Percentiles rank a stretch among this genome's conserved stretches.
These are phyloP conservation scores for Blastobotrys capitulatus DNA, from an alignment of 1,139 yeast genomes.

Conservation along the genomic window DNA sequence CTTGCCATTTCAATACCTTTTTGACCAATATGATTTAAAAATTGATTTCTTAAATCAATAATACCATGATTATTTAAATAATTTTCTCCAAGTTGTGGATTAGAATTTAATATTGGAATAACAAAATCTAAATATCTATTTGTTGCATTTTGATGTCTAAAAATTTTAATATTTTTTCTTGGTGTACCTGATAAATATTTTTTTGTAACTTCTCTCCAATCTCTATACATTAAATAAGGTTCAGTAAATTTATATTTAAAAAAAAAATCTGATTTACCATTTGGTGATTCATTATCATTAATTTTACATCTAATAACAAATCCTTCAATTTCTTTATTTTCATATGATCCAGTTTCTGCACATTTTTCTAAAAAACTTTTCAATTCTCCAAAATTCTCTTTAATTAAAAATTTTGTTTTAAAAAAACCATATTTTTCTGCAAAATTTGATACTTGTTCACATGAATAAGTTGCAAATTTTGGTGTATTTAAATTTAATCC, in stretches of 20 bases:
- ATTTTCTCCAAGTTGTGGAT: slow-evolving; percentile 39
- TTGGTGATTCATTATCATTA: neutral
- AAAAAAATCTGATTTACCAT: slow-evolving; percentile 46
- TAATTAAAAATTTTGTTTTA: slow-evolving; percentile 43
- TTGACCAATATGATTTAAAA: slow-evolving; percentile 44
- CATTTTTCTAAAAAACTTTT: slow-evolving; percentile 50
- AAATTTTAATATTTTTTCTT: slow-evolving; percentile 41
- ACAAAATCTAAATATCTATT: slow-evolving; percentile 65
- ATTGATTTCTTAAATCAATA: slow-evolving; percentile 61
- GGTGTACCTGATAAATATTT: slow-evolving; percentile 44
- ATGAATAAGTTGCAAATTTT: slow-evolving; percentile 58
- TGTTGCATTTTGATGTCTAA: slow-evolving; percentile 55
- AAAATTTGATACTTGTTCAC: slow-evolving; percentile 53
- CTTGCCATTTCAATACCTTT: slow-evolving; percentile 40
- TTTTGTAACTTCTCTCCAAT: slow-evolving; percentile 83
- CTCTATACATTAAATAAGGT: slow-evolving; percentile 86
- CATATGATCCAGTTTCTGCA: slow-evolving; percentile 64
- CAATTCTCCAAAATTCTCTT: slow-evolving; percentile 40
- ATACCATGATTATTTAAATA: slow-evolving; percentile 65
- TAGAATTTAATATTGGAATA: slow-evolving; percentile 43
- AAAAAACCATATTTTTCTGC: slow-evolving; percentile 72
- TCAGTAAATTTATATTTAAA: slow-evolving; percentile 95
- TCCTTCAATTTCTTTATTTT: slow-evolving; percentile 79
- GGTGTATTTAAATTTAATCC: slow-evolving; percentile 73
- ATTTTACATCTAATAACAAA: slow-evolving; percentile 71